Conservation (phyloP, 768 basidiomycete genomes). For the Candolleomyces aberdarensis region DNA sequence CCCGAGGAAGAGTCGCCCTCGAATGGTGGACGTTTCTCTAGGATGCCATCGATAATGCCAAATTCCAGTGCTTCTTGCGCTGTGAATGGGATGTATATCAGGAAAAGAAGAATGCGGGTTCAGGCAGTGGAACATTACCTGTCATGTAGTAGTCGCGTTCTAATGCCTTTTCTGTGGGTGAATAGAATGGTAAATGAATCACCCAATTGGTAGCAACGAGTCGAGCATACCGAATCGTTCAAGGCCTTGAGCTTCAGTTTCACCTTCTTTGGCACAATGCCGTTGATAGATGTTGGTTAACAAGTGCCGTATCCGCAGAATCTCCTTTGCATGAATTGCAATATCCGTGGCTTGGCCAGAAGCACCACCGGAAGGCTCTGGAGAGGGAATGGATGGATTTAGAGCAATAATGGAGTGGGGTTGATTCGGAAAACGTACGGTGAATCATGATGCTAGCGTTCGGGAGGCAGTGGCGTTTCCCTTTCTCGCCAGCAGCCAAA, state of each 20-base stretch:
- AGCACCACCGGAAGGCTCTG: conserved; percentile 95
- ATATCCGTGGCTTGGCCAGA: conserved; percentile 96
- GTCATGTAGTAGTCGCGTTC: conserved; percentile 98
- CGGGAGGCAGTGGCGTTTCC: conserved; percentile 88
- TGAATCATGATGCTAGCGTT: conserved; percentile 99
- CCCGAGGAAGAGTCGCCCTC: conserved; percentile 30
- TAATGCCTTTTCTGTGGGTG: conserved; percentile 69
- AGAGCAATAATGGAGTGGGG: not conserved
- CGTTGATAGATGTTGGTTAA: conserved; percentile 87
- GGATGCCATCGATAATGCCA: conserved; percentile 90
- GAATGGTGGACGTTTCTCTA: conserved; percentile 69
- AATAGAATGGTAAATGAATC: conserved; percentile 14
- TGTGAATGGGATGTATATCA: conserved; percentile 26
- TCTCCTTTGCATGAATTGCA: conserved; percentile 96
- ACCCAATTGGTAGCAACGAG: conserved; percentile 7
- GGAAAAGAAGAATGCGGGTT: conserved; percentile 15
- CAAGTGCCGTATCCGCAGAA: conserved; percentile 80
- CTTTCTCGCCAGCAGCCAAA: conserved; percentile 86
- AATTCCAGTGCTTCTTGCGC: conserved; percentile 88
- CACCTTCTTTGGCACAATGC: conserved; percentile 72
- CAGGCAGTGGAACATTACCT: conserved; percentile 37
- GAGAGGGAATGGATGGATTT: not conserved
- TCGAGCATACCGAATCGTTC: conserved; percentile 69
- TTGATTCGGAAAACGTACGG: conserved; percentile 48
- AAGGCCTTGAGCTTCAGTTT: conserved; percentile 60